Base-by-base conservation (phyloP, 2,329 filamentous ascomycete genomes). In the Fonsecaea pugnacius region DNA sequence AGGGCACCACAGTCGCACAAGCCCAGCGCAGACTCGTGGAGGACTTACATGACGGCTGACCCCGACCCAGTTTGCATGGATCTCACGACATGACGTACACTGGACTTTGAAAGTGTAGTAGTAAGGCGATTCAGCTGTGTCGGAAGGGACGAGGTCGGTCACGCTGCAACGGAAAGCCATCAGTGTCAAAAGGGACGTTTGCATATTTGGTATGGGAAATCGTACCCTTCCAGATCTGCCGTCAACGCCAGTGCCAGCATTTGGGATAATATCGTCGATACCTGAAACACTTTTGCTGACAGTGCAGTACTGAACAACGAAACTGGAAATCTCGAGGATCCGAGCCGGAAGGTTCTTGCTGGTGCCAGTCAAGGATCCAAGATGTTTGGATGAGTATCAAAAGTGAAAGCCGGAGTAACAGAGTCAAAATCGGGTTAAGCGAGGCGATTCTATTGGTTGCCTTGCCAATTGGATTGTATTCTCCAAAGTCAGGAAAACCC, bases 51-150 rank as follows among this genome's bases (percentile, higher is more conserved):
- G 96, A 68, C 94, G 90, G 79, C 86, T 96, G 69, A 98, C 86
- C 62, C 88, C 89, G 58, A 99, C 87, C 80, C 86, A 88, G 72
- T 97, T 99, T 10, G 90, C 85, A 76, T 99, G 93, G 1, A 85
- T 88, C 78, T 99, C 95, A 66, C 92, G 88, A 78, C 95, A 99
- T 60, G 93, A 96, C n/a, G 92, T 97, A 80, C 95, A 99, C 82
- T 97, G 91, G 38, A 99, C 94, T 75, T 91, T 95, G 86, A 99
- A 98, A 57, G 91, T 97, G 81, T 96, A 99, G 85, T 90, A 96
- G 81, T 97, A 99, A 3, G 92, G 91, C 64, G 85, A 86, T 18
- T 91, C 91, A 71, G 88, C 82, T 6, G 88, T 92, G 77, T 99
- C 95, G 70, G 88, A 83, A 7, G 95, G 95, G 62, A 89, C 89